Evolutionary conservation across 148 eudicot genomes (phyloP), one percentile per base, ranked within the genome.

Genomic region (Arctostaphylos glauca): DNA sequence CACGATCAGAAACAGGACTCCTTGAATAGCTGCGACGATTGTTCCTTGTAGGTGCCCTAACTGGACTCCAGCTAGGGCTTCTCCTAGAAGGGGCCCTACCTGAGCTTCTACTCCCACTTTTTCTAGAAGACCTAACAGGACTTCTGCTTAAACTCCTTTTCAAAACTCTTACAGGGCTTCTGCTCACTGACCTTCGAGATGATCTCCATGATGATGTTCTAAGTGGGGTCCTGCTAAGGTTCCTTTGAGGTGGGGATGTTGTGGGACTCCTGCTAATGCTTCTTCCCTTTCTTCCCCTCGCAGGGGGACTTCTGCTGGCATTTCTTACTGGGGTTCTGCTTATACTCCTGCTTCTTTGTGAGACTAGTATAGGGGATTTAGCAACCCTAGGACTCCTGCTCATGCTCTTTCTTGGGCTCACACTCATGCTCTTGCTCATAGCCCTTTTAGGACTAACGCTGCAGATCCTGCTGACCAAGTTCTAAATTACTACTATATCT

Each of bases 51-150:
- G 92, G 88, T 56, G 90, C 88, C 89, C 93, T 89, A 58, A 89
- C 86, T 43, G 98, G 98, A 87, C 95, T 94, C 80, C 87, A 89
- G 86, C 95, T 91, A 47, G 82, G 80, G 83, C 88, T 92, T 87
- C 91, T 88, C 85, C 91, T 89, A 21, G 91, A 88, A 13, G 91
- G 88, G 49, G 81, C 91, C 59, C 93, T 86, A 15, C 92, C 96
- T 18, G 96, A 90, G 88, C 96, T 94, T 86, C 93, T 89, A 83
- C 96, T 93, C 41, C 86, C 72, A 86, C 96, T 92, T 86, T 90
- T 84, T 44, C 78, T 83, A 56, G 85, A 81, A 15, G 90, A 82
- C 77, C 90, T 85, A 43, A 84, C 89, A n/a, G 92, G 90, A 76
- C 91, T 89, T 84, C 91, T 77, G 84, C 92, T 91, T 49, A 76